phyloP scores from a whole-genome alignment of 495 filamentous ascomycete species.

The Hypoxylon fuscum region DNA sequence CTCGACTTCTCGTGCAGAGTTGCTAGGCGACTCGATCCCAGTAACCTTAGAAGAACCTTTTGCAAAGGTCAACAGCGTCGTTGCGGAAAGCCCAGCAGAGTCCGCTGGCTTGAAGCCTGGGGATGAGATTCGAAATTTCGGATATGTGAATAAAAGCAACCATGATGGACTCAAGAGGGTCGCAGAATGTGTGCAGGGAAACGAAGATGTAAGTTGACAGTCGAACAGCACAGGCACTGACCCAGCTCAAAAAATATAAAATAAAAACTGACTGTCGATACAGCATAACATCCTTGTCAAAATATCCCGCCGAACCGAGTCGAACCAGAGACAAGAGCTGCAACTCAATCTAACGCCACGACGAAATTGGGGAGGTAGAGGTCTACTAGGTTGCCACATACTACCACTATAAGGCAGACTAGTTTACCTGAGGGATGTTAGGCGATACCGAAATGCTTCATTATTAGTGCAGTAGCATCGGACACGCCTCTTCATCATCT shows the following conservation, averaged over 20 bases:
- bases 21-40: conserved; percentile 49
- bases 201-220: conserved; percentile 85
- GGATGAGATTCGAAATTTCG: conserved; percentile 87
- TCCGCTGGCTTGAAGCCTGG: conserved; percentile 82
- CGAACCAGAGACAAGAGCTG: conserved; percentile 62
- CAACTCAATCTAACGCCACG: conserved; percentile 76
- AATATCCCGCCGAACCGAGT: conserved; percentile 63
- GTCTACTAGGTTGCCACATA: conserved; percentile 88
- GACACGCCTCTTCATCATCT: background rate
- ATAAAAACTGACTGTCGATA: conserved; percentile 27
- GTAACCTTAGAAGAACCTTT: conserved; percentile 73
- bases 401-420: conserved; percentile 65
- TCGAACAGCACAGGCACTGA: background rate
- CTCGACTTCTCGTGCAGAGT: conserved; percentile 33
- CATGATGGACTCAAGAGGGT: conserved; percentile 87
- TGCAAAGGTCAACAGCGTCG: conserved; percentile 89
- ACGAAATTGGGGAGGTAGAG: conserved; percentile 86
- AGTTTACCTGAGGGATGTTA: background rate
- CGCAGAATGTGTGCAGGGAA: conserved; percentile 82
- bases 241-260: no score
- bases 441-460: background rate
- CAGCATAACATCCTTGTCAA: conserved; percentile 76
- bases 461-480: background rate
- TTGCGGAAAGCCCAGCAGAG: conserved; percentile 79
- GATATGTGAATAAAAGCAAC: conserved; percentile 79